Conservation (phyloP, 2,329 filamentous ascomycete species). For the Nigrograna mackinnonii region DNA sequence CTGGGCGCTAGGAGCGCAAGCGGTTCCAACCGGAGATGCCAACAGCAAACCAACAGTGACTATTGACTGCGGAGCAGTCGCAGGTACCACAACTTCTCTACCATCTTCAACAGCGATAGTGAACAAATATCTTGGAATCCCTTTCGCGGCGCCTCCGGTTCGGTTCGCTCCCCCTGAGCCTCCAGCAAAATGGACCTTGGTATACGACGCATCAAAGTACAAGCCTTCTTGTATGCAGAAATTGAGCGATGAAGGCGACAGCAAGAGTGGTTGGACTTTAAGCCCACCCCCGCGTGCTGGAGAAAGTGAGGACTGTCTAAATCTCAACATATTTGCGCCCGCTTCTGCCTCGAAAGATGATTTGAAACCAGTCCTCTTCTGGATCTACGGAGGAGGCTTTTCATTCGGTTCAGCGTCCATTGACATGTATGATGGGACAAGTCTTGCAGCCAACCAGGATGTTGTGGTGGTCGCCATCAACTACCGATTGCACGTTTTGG, state of each 20-base stretch:
- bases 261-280: not conserved
- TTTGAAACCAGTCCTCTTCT: constrained; percentile 9
- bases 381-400: constrained; percentile 9
- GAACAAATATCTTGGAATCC: constrained; percentile 35
- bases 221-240: constrained; percentile 33
- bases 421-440: not conserved
- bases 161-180: constrained; percentile 27
- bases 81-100: constrained; percentile 28
- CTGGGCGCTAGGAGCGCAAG: too few relatives aligned
- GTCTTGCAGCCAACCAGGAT: not conserved
- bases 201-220: constrained; percentile 23
- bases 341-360: not conserved
- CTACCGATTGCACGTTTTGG: constrained; percentile 33
- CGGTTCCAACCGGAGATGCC: too few relatives aligned
- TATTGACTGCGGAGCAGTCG: constrained; percentile 16
- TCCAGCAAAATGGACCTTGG: constrained; percentile 15
- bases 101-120: constrained; percentile 21
- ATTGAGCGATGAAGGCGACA: constrained; percentile 10
- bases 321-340: constrained; percentile 4
- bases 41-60: too few relatives aligned
- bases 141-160: constrained; percentile 27
- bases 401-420: not conserved
- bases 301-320: constrained; percentile 14
- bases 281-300: not conserved
- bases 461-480: constrained; percentile 9